Evolutionary conservation across 1,284 basidiomycete genomes (phyloP).

Genomic region (Cutaneotrichosporon spelunceum): DNA sequence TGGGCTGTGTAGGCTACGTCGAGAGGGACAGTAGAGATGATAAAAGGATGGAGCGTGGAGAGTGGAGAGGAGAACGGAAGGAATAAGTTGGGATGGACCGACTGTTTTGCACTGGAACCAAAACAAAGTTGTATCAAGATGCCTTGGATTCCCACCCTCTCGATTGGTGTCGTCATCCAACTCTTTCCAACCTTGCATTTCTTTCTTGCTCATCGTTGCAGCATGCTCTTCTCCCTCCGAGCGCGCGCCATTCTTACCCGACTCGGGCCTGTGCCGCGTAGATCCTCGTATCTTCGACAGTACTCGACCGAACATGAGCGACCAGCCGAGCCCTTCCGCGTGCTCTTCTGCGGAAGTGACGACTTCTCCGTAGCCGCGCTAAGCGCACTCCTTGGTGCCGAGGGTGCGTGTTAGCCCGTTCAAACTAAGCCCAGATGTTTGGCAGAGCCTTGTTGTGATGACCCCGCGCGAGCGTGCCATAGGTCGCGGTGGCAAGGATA

Average conservation of each 20-base stretch:
- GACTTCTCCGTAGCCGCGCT: constrained; percentile 50
- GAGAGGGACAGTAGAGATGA: neutral
- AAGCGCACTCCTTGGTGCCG: constrained; percentile 41
- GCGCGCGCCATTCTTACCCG: neutral
- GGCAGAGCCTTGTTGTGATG: constrained; percentile 43
- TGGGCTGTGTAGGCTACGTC: neutral
- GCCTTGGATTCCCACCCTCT: neutral
- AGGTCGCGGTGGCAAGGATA: constrained; percentile 26
- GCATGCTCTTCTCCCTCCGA: neutral
- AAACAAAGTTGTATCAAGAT: too few relatives aligned
- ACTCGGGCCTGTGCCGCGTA: neutral
- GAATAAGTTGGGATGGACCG: too few relatives aligned
- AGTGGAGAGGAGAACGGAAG: neutral
- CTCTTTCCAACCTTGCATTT: neutral
- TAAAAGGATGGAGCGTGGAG: neutral
- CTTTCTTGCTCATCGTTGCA: neutral
- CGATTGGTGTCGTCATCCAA: neutral
- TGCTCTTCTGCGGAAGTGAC: constrained; percentile 54
- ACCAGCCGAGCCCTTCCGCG: constrained; percentile 37
- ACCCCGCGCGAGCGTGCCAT: constrained; percentile 33
- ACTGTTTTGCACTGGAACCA: too few relatives aligned
- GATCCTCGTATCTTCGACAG: neutral
- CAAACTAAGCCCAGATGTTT: constrained; percentile 35
- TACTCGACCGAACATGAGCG: neutral
- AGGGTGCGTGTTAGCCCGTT: constrained; percentile 26